A percentile compares a stretch with the other conserved stretches of the same genome.
These are phyloP conservation scores for Xerocomus spinulosus DNA, from an alignment of 768 basidiomycete genomes.

Conservation along the genomic window DNA sequence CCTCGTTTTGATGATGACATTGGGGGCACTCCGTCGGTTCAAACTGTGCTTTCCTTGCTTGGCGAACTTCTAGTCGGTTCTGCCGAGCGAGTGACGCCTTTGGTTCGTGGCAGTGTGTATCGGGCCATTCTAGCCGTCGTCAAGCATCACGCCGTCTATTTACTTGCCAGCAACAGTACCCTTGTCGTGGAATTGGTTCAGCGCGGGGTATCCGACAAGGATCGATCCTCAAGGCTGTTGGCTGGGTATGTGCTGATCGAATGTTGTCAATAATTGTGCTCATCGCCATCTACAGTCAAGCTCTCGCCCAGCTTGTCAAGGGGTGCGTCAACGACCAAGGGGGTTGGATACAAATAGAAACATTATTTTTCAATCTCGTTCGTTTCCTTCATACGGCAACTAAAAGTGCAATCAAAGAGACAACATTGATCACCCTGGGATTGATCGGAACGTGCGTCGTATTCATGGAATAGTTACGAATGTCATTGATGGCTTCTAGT, in stretches of 20 bases:
- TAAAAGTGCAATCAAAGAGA: constrained; percentile 55
- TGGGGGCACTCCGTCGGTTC: constrained; percentile 20
- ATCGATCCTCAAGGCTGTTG: constrained; percentile 57
- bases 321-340: constrained; percentile 36
- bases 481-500: constrained; percentile 32
- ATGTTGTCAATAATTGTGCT: neutral
- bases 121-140: constrained; percentile 39
- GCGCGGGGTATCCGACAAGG: constrained; percentile 47
- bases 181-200: constrained; percentile 38
- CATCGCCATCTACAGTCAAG: constrained; percentile 32
- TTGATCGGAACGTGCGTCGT: constrained; percentile 41
- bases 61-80: constrained; percentile 41
- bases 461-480: neutral
- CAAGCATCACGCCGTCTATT: constrained; percentile 35
- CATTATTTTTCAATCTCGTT: constrained; percentile 44
- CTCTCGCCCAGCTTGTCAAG: constrained; percentile 45
- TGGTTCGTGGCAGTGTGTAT: constrained; percentile 44
- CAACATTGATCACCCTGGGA: constrained; percentile 57
- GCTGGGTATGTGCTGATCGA: constrained; percentile 53
- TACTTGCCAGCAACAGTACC: constrained; percentile 30
- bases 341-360: constrained; percentile 34
- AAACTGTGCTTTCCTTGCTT: constrained; percentile 33
- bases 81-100: constrained; percentile 40
- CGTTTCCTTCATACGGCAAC: constrained; percentile 40
- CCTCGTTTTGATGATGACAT: constrained; percentile 2